Base-by-base conservation (phyloP, 352 stramenopile genomes). In the Phytophthora constricta region DNA sequence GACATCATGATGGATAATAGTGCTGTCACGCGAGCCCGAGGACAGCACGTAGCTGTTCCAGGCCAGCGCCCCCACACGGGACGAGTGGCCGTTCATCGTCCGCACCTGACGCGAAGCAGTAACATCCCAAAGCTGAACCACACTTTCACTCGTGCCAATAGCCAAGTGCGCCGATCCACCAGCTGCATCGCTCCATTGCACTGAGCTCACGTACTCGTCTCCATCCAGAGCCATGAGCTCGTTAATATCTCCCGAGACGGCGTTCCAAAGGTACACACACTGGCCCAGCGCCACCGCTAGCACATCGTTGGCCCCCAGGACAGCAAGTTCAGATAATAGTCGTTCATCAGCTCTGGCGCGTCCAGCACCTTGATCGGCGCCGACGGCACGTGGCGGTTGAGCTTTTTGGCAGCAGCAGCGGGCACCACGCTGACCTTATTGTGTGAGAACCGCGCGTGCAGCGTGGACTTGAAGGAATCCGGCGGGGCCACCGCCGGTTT, bases 261-360 rank as follows among this genome's bases (percentile, higher is more conserved):
- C 93, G 78, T 99, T 98, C 96, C 97, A 99, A 4, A 99, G 85
- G 82, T 99, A 99, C 7, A 99, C 97, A 56, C 88, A 98, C 68
- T 98, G 93, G 11, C 88, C 88, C 31, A 99, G 83, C n/a, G 97
- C 97, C 5, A 99, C 96, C 2, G 97, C 97, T 23, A 99, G 77
- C 46, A 98, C 74, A 75, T 99, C 99, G 73, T 93, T 98, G 45
- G 87, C 74, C 96, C 95, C 98, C 98, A 99, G 41, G 96, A 98
- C 9, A 99, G 76, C 45, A 99, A 86, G 72, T 99, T 99, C 23
- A 99, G 82, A 75, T 99, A 99, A 85, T 99, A 99, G 75, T 99
- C 97, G 77, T 99, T 98, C 65, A 98, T 90, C 25, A 99, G 78
- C 71, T 99, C 97, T 0, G 98, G 98, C 26, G 97, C 97, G 79